Base-by-base conservation (phyloP, 1,284 basidiomycete genomes). In the Rhodotorula sp. region DNA sequence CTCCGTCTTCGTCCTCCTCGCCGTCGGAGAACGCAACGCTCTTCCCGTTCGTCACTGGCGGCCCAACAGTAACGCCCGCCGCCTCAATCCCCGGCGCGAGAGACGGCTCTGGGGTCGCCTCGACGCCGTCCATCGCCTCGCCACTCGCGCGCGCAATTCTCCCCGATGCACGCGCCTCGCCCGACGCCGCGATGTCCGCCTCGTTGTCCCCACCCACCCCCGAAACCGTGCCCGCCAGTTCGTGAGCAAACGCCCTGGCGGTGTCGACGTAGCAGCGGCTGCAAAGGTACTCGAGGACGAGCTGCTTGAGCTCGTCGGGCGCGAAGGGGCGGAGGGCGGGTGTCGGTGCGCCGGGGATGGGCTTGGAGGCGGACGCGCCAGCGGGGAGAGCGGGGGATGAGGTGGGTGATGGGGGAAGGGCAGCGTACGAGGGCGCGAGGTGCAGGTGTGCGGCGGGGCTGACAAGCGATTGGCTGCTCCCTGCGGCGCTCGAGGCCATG, bases 221-320 rank as follows among this genome's bases (percentile, higher is more conserved):
- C 27, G 55, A 7, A 25, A 22, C 34, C 10, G 56, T 36, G 48
- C 21, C 53, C 21, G 34, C 82, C 70, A 88, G 88, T 67, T 92
- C 90, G 62, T 83, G 83, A 17, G 87, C 85, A 76, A 94, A 92
- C 0, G 89, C 88, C 48, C 85, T 83, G 10, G 90, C 90, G 0
- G 91, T 90, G 51, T 84, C 84, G 46, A 87, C 86, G 80, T 89
- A 91, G 70, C 89, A 89, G 57, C 87, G 85, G 78, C 92, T 90
- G 69, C 87, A 85, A 7, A 94, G 85, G 78, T 93, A 94, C 78
- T 93, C 89, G 60, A 93, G 83, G 13, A 94, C 89, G 54, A 94
- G 83, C n/a, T 86, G 82, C 61, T 88, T 87, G 34, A 74, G 27
- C 17, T 76, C 65, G 27, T 69, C 64, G 25, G 57, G 62, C 46